Base-by-base conservation (phyloP, 2,329 filamentous ascomycete genomes). In the Fusarium protoensiforme region DNA sequence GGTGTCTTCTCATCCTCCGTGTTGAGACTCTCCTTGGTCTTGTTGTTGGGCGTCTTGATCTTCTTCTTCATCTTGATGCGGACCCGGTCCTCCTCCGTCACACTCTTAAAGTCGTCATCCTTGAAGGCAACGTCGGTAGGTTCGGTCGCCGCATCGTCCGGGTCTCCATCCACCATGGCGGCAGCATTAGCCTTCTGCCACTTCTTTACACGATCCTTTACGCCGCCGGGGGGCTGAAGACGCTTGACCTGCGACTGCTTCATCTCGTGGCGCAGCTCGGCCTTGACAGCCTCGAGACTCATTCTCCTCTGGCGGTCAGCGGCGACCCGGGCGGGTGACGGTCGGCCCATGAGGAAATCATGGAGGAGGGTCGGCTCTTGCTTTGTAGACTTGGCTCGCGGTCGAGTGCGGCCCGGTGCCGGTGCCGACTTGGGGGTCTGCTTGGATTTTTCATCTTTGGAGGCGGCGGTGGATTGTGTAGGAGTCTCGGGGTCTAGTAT, bases 181-280 rank as follows among this genome's bases (percentile, higher is more conserved):
- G 89, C 88, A 36, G 92, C 93, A 78, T 93, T 94, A 74, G 92
- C 87, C 78, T 92, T 92, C 82, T 98, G 94, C 95, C 95, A 98
- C 82, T 92, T 89, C 75, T 92, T 92, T 61, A 98, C 93, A 77
- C 95, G 91, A 74, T 94, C 92, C 71, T 90, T 90, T 56, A 97
- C 93, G n/a, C 89, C 89, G 5, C 89, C 88, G 0, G 90, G 93
- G 78, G 85, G 89, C 82, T 85, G 91, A 75, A 90, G 86, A 82
- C 85, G 90, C 80, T 83, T 87, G 61, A 88, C 89, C n/a, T 86
- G 82, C 8, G 85, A 89, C 74, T 91, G 85, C 61, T 87, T 88
- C 88, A 90, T 90, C 75, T 90, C 87, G 41, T 83, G 81, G 24
- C 83, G 81, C 65, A 85, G 64, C 72, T 86, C 84, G 36, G 87